Evolutionary conservation across 352 stramenopile species (phyloP).

Genomic region (Phytophthora syringae): DNA sequence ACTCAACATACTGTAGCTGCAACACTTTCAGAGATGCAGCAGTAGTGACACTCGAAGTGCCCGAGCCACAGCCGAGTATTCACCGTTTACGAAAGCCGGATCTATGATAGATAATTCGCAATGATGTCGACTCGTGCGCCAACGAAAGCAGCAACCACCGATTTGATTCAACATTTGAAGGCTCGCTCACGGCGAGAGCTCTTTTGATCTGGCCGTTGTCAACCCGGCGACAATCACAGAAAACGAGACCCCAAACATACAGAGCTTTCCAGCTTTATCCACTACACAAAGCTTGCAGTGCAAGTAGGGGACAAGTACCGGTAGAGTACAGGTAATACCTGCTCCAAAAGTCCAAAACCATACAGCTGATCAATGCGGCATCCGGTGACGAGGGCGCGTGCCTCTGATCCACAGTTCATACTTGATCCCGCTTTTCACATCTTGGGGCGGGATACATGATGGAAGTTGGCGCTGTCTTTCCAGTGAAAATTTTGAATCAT

Average conservation of each 20-base stretch:
- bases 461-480: constrained; percentile 15
- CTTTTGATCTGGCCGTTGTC: not conserved
- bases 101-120: too few relatives aligned
- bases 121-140: not conserved
- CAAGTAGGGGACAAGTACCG: too few relatives aligned
- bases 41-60: too few relatives aligned
- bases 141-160: not conserved
- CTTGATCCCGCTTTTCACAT: constrained; percentile 12
- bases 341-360: too few relatives aligned
- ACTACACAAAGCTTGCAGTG: too few relatives aligned
- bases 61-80: too few relatives aligned
- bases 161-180: not conserved
- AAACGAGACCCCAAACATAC: constrained; percentile 10
- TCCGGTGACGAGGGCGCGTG: constrained; percentile 15
- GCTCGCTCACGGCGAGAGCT: not conserved
- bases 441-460: constrained; percentile 7
- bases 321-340: too few relatives aligned
- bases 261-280: too few relatives aligned
- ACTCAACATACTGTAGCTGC: too few relatives aligned
- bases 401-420: not conserved
- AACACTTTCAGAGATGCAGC: too few relatives aligned
- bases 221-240: not conserved
- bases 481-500: not conserved
- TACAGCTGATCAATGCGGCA: not conserved
- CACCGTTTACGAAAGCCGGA: too few relatives aligned